Evolutionary conservation across 208 protist genomes (phyloP), one percentile per base, ranked within the genome.

Genomic region (Acanthamoeba triangularis): DNA sequence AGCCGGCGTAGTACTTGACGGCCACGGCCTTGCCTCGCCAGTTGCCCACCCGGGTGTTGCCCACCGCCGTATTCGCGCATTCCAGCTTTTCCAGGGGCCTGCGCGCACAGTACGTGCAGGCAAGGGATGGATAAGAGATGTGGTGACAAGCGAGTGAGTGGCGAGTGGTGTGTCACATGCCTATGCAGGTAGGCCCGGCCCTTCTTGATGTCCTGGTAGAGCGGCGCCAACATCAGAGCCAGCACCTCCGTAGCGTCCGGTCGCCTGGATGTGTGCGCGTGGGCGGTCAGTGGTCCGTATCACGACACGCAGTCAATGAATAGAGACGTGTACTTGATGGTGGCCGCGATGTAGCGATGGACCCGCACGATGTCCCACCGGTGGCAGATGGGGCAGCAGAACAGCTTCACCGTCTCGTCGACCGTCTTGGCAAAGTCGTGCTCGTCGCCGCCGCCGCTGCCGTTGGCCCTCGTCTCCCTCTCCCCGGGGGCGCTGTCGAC

Each of bases 11-110:
- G 69, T 78, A 78, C 37, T 78, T 78, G 69, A 78, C 69, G n/a
- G 69, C 69, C 69, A 78, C 69, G 37, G 69, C 69, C 69, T 78
- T 78, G 69, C 69, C 69, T 0, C 69, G 69, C 69, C 69, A 78
- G 69, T 78, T 78, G 37, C 69, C 69, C 37, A 78, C 69, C 13
- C 69, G 69, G n/a, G 47, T 78, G 37, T 78, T 78, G 35, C 69
- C 69, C n/a, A 78, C 69, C 10, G 69, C 69, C 11, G 69, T 7
- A 25, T 78, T 78, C 30, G 69, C n/a, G 69, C 69, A 78, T n/a
- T 78, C 69, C 20, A 78, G 69, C 69, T 44, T 33, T 14, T 78
- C 69, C 10, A 78, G 13, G 37, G 69, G 69, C 33, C 69, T 78
- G 69, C 16, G 3, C 28, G 37, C 65, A 74, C 65, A 35, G 37